Percentiles rank a stretch among this genome's conserved stretches.
phyloP scores from a whole-genome alignment of 2,329 filamentous ascomycete genomes.

The Penicillium rolfsii region DNA sequence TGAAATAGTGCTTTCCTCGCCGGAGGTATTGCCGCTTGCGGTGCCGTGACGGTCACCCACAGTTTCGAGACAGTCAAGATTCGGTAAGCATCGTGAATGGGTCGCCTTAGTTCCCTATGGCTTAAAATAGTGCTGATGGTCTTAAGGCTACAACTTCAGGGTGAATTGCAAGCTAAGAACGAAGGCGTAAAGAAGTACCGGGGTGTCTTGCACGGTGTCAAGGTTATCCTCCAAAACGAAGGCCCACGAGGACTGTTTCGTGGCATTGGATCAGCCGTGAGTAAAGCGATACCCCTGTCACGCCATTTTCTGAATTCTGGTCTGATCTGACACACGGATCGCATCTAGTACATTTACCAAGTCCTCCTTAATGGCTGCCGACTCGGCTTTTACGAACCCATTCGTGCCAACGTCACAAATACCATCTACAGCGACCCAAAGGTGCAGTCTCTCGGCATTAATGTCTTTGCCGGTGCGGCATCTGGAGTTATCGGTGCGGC shows the following conservation, averaged over 20 bases:
- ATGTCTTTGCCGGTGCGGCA: conserved; percentile 87
- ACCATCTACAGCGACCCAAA: conserved; percentile 71
- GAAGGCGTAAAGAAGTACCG: conserved; percentile 86
- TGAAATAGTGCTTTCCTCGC: conserved; percentile 78
- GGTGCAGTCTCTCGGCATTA: conserved; percentile 84
- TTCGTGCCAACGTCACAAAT: conserved; percentile 72
- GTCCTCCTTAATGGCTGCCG: conserved; percentile 95
- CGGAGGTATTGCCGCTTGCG: conserved; percentile 94
- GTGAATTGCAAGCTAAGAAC: conserved; percentile 85
- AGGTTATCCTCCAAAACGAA: conserved; percentile 88
- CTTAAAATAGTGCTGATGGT: neutral
- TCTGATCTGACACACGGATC: neutral
- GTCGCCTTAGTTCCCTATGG: conserved; percentile 9
- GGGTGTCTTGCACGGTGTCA: conserved; percentile 87
- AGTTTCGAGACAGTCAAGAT: conserved; percentile 99
- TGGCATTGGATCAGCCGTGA: conserved; percentile 79
- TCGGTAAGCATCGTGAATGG: conserved; percentile 59
- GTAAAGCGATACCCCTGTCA: conserved; percentile 11
- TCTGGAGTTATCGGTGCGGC: conserved; percentile 90
- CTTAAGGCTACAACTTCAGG: conserved; percentile 85
- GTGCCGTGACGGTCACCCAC: conserved; percentile 95
- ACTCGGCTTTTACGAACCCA: conserved; percentile 94
- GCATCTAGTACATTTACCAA: conserved; percentile 81
- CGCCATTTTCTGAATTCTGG: neutral
- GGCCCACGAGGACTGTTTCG: conserved; percentile 83